Conservation (phyloP, 140 eudicot genomes). For the Anethum foeniculum region DNA sequence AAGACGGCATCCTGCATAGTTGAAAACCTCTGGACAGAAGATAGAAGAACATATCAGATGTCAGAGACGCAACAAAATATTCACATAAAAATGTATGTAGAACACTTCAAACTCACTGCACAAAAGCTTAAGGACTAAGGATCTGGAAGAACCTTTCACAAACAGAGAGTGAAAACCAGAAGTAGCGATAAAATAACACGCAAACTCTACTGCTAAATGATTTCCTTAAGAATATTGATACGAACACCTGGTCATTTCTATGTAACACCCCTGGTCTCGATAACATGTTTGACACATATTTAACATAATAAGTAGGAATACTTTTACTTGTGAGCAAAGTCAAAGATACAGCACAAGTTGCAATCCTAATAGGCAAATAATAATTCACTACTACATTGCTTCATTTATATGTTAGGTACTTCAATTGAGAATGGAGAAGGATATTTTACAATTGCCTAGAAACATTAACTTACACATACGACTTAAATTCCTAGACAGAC, state of each 20-base stretch:
- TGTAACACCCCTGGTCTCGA: too few relatives aligned
- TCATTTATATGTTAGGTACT: too few relatives aligned
- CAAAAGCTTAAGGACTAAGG: not conserved
- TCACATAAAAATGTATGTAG: not conserved
- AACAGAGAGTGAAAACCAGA: not conserved
- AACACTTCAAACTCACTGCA: not conserved
- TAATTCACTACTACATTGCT: too few relatives aligned
- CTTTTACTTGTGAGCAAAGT: too few relatives aligned
- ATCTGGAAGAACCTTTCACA: not conserved
- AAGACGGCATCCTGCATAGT: slow-evolving; percentile 62
- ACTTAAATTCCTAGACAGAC: too few relatives aligned
- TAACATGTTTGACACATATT: too few relatives aligned
- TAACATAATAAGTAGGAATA: too few relatives aligned
- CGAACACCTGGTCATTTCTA: not conserved
- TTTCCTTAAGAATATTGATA: not conserved
- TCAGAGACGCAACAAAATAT: slow-evolving; percentile 2
- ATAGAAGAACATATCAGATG: slow-evolving; percentile 3
- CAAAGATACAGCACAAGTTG: too few relatives aligned
- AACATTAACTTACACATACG: too few relatives aligned
- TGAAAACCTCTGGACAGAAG: slow-evolving; percentile 39
- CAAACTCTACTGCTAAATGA: not conserved
- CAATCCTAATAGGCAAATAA: too few relatives aligned
- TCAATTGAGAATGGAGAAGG: too few relatives aligned
- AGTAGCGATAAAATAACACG: not conserved
- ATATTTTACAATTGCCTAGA: too few relatives aligned